Percentiles rank a stretch among this genome's conserved stretches.
Conservation (phyloP, 768 basidiomycete genomes). For the Panaeolus cyanescens region DNA sequence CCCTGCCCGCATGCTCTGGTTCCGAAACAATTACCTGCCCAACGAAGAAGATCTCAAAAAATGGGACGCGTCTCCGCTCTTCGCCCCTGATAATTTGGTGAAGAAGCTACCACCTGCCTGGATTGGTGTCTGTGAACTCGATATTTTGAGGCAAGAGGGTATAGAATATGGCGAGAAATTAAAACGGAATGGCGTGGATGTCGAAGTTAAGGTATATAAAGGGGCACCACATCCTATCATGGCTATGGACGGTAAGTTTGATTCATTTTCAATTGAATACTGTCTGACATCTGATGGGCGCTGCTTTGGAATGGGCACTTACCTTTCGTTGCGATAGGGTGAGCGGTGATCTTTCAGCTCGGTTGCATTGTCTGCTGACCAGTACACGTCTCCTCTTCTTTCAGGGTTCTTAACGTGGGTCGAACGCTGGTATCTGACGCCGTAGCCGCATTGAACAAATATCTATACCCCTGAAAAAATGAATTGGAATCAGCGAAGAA, state of each 20-base stretch:
- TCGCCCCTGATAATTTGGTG: constrained; percentile 59
- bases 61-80: constrained; percentile 74
- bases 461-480: neutral
- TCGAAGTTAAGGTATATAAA: constrained; percentile 57
- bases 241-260: constrained; percentile 67
- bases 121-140: constrained; percentile 65
- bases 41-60: constrained; percentile 57
- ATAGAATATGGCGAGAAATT: constrained; percentile 63
- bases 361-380: neutral
- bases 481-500: too few species aligned
- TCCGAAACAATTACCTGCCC: constrained; percentile 68
- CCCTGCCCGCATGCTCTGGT: constrained; percentile 74
- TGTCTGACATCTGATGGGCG: neutral
- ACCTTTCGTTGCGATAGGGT: constrained; percentile 1
- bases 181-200: constrained; percentile 49
- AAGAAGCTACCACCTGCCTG: constrained; percentile 55
- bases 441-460: neutral
- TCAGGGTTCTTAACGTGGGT: neutral
- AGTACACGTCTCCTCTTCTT: neutral
- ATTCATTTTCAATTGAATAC: neutral
- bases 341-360: neutral
- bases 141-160: constrained; percentile 70
- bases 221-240: constrained; percentile 72
- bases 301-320: neutral
- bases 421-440: constrained; percentile 1